Conservation (phyloP, 306 rosid genomes). For the Castanea crenata region DNA sequence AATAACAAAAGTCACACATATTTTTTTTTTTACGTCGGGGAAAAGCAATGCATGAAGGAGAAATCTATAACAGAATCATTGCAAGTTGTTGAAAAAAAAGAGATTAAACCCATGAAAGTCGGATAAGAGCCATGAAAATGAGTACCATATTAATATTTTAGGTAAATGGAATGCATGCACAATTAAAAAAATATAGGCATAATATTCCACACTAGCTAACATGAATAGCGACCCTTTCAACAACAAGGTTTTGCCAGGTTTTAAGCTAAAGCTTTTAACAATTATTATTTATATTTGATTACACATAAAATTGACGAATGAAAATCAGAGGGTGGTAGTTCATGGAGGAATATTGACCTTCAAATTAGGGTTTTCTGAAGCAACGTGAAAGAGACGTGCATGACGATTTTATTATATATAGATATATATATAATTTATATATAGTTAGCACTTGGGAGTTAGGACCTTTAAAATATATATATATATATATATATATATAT, state of each 20-base stretch:
- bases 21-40: slow-evolving; percentile 7
- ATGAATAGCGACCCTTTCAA: slow-evolving; percentile 1
- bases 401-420: slow-evolving; percentile 30
- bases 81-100: slow-evolving; percentile 13
- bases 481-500: not conserved
- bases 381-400: slow-evolving; percentile 88
- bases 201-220: slow-evolving; percentile 10
- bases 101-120: not conserved
- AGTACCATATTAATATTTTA: slow-evolving; percentile 1
- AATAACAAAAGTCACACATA: not conserved
- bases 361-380: slow-evolving; percentile 39
- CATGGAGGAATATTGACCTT: slow-evolving; percentile 46
- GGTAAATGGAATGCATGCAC: slow-evolving; percentile 50
- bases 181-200: slow-evolving; percentile 17
- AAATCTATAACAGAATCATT: slow-evolving; percentile 34
- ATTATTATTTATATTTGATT: not conserved
- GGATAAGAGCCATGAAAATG: slow-evolving; percentile 22
- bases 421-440: not conserved
- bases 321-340: slow-evolving; percentile 38
- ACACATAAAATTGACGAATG: slow-evolving; percentile 3
- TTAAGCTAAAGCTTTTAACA: not conserved
- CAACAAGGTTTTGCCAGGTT: slow-evolving; percentile 11
- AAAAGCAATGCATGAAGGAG: slow-evolving; percentile 39
- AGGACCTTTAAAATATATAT: not conserved
- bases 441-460: slow-evolving; percentile 12